Conservation (phyloP, 2,329 filamentous ascomycete genomes). For the Chaetomium sp. region DNA sequence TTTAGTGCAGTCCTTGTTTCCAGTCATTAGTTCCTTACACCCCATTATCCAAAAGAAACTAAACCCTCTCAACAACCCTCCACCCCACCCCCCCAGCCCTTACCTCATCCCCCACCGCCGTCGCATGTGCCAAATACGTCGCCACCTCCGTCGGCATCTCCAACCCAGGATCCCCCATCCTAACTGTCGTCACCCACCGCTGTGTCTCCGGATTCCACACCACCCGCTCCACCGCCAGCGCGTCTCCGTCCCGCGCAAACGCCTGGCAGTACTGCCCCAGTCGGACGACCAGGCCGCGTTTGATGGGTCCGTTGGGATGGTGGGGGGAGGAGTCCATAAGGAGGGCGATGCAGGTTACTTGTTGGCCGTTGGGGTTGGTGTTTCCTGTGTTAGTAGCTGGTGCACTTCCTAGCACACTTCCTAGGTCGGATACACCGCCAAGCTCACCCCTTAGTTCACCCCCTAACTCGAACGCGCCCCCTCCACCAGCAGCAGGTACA, state of each 20-base stretch:
- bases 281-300: conserved; percentile 14
- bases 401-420: too few relatives aligned
- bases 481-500: conserved; percentile 15
- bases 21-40: neutral
- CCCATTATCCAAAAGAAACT: neutral
- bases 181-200: conserved; percentile 4
- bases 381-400: too few relatives aligned
- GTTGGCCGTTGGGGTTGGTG: too few relatives aligned
- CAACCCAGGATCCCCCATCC: conserved; percentile 7
- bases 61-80: conserved; percentile 21
- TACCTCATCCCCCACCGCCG: conserved; percentile 9
- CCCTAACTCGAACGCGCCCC: neutral
- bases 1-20: neutral
- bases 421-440: too few relatives aligned
- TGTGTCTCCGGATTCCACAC: conserved; percentile 7
- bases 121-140: conserved; percentile 5
- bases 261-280: conserved; percentile 16
- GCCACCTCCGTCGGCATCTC: conserved; percentile 6
- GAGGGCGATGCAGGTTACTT: conserved; percentile 35
- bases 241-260: conserved; percentile 9
- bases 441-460: too few relatives aligned
- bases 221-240: conserved; percentile 10
- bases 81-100: conserved; percentile 8
- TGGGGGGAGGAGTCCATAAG: conserved; percentile 25
- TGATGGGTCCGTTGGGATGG: neutral